Conservation (phyloP, 139 green algal species). For the Coccomyxa sp. region DNA sequence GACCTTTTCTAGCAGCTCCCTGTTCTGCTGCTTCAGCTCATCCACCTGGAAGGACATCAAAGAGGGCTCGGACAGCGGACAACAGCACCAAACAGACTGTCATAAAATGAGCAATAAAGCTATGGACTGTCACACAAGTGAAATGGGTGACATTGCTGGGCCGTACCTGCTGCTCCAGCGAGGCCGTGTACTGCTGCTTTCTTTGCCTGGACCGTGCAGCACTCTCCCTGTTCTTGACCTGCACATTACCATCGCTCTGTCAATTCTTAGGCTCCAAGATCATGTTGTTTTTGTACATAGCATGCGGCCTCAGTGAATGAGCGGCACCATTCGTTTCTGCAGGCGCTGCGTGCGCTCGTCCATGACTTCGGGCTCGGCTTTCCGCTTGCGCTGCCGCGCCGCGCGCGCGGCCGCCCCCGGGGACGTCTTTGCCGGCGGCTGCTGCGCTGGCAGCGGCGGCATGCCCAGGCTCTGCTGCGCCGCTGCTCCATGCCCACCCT, state of each 20-base stretch:
- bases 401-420: not conserved
- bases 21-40: conserved; percentile 29
- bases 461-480: not conserved
- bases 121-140: not conserved
- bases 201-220: conserved; percentile 39
- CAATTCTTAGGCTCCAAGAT: not conserved
- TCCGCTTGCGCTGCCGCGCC: conserved; percentile 20
- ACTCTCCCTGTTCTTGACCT: conserved; percentile 60
- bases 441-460: not conserved
- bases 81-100: not conserved
- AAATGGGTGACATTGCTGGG: not conserved
- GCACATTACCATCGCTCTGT: not conserved
- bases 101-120: not conserved
- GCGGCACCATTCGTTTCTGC: conserved; percentile 23
- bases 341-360: conserved; percentile 11
- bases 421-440: not conserved
- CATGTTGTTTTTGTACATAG: not conserved
- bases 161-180: conserved; percentile 40
- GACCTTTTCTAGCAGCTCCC: conserved; percentile 23
- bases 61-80: not conserved
- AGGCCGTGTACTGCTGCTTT: conserved; percentile 42
- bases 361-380: conserved; percentile 9
- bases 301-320: not conserved
- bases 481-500: not conserved
- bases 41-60: conserved; percentile 22